Percentiles rank a stretch among this genome's conserved stretches.
Evolutionary conservation across 345 rosid species (phyloP).

Genomic region (Cardiospermum halicacabum): DNA sequence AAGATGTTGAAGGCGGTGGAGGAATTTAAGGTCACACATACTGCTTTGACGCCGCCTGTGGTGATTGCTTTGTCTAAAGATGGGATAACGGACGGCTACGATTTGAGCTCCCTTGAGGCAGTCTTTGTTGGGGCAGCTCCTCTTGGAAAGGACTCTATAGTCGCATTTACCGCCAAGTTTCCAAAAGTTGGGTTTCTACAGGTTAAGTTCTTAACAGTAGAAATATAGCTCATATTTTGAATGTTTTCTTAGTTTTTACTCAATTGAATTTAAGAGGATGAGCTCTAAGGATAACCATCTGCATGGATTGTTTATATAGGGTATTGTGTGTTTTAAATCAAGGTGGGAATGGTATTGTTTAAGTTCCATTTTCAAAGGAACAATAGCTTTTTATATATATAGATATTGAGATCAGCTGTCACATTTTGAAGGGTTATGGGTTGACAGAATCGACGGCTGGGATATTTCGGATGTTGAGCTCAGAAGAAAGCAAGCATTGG

Average conservation of each 20-base stretch:
- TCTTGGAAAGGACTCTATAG: slow-evolving; percentile 26
- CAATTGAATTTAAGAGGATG: too few relatives aligned
- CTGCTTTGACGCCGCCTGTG: slow-evolving; percentile 25
- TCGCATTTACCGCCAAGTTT: slow-evolving; percentile 17
- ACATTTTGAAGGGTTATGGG: slow-evolving; percentile 27
- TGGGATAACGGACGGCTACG: slow-evolving; percentile 1
- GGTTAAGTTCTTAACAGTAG: too few relatives aligned
- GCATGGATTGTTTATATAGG: too few relatives aligned
- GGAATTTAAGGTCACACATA: slow-evolving; percentile 17
- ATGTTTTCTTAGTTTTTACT: too few relatives aligned
- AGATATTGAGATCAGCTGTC: not conserved
- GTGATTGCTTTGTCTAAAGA: slow-evolving; percentile 21
- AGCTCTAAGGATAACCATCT: too few relatives aligned
- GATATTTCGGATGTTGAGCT: not conserved
- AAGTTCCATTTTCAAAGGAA: too few relatives aligned
- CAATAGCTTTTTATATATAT: too few relatives aligned
- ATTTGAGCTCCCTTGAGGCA: slow-evolving; percentile 21
- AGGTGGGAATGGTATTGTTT: too few relatives aligned
- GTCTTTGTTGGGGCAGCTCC: slow-evolving; percentile 25
- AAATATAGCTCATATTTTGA: too few relatives aligned
- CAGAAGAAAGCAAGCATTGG: slow-evolving; percentile 15
- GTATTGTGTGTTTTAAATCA: too few relatives aligned
- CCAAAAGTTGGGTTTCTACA: slow-evolving; percentile 17
- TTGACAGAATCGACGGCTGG: slow-evolving; percentile 23
- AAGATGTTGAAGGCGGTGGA: slow-evolving; percentile 26